These are phyloP conservation scores for Fraxinus xanthoxyloides DNA, from an alignment of 305 asterid genomes.

Conservation along the genomic window DNA sequence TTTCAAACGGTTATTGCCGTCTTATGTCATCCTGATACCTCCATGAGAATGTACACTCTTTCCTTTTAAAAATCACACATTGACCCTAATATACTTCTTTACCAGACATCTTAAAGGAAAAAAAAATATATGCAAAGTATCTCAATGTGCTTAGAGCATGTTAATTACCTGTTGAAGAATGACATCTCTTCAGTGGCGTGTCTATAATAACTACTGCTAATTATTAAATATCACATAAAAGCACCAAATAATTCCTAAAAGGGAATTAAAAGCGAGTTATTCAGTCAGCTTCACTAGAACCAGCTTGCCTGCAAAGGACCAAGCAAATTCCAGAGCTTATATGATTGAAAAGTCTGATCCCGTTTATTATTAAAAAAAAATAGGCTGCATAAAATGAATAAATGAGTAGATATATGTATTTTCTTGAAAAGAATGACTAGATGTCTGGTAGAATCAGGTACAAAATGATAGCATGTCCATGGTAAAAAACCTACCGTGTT, in stretches of 20 bases:
- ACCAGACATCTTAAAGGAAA: not conserved
- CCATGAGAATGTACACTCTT: not conserved
- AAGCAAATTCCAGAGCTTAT: not conserved
- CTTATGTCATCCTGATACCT: not conserved
- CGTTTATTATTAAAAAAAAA: not conserved
- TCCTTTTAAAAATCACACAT: not conserved
- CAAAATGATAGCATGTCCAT: not conserved
- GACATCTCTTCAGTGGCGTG: not conserved
- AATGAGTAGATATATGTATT: not conserved
- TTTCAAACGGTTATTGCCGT: not conserved
- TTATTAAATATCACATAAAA: not conserved
- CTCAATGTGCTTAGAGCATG: not conserved
- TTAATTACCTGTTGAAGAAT: not conserved
- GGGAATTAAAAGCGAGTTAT: not conserved
- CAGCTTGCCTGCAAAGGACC: not conserved
- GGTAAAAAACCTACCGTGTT: not conserved
- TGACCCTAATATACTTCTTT: not conserved
- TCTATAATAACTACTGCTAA: not conserved
- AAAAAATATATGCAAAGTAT: not conserved
- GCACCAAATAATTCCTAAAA: not conserved
- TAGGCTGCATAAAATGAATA: not conserved
- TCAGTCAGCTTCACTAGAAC: not conserved
- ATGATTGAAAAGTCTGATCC: not conserved
- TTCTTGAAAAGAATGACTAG: not conserved
- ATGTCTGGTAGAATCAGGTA: not conserved